A percentile compares a stretch with the other conserved stretches of the same genome.
phyloP scores from a whole-genome alignment of 768 basidiomycete genomes.

The Suillus americanus region DNA sequence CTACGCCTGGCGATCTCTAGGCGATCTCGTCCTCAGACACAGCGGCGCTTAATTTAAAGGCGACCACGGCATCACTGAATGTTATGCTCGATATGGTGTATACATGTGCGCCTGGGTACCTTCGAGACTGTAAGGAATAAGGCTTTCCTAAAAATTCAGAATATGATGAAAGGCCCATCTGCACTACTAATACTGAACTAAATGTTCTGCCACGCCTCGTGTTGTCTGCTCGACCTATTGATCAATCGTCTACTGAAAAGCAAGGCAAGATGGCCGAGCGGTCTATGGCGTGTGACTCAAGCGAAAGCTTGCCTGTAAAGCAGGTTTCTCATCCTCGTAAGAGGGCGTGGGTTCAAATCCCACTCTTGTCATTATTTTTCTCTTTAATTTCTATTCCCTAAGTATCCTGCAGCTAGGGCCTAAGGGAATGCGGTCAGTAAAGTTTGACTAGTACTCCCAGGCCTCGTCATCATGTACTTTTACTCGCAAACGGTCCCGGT shows the following conservation, averaged over 20 bases:
- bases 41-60: neutral
- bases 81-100: neutral
- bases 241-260: neutral
- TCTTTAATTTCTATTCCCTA: too few species aligned
- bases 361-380: conserved; percentile 38
- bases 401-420: too few species aligned
- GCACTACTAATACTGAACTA: too few species aligned
- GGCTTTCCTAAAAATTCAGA: neutral
- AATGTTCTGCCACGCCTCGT: neutral
- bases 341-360: conserved; percentile 44
- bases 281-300: conserved; percentile 66
- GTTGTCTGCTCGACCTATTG: neutral
- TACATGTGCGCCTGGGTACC: neutral
- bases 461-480: too few species aligned
- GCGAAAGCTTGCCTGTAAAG: conserved; percentile 28
- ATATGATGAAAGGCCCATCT: neutral
- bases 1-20: neutral
- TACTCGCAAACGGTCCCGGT: neutral
- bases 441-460: neutral
- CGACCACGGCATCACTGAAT: too few species aligned
- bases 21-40: neutral
- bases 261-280: conserved; percentile 59
- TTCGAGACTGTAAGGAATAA: neutral
- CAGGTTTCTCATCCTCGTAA: conserved; percentile 35
- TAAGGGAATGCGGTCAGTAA: neutral